phyloP scores from a whole-genome alignment of 371 early-diverging fungal genomes.

The Mucor indicus region DNA sequence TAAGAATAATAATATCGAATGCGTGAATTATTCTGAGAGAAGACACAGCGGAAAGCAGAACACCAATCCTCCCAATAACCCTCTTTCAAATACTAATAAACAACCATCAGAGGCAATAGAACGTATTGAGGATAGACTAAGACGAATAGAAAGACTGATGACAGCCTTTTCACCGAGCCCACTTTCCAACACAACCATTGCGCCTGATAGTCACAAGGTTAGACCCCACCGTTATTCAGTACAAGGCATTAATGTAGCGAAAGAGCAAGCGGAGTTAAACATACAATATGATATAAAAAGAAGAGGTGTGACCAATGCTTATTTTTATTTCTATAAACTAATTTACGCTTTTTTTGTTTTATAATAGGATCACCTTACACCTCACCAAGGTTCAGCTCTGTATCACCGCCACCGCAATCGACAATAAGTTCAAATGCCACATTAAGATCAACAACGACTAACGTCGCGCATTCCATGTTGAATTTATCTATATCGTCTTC shows the following conservation, averaged over 20 bases:
- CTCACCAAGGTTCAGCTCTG: slow-evolving; percentile 16
- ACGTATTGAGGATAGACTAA: slow-evolving; percentile 46
- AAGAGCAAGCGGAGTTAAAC: slow-evolving; percentile 35
- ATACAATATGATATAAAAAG: slow-evolving; percentile 7
- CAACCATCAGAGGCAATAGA: slow-evolving; percentile 35
- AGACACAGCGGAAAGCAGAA: slow-evolving; percentile 17
- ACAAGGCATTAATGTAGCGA: slow-evolving; percentile 43
- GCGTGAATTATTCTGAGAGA: slow-evolving; percentile 46
- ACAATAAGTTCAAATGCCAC: slow-evolving; percentile 5
- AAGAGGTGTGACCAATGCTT: slow-evolving; percentile 1
- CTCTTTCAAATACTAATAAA: neutral
- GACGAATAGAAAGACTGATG: slow-evolving; percentile 48
- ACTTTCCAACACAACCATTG: slow-evolving; percentile 7
- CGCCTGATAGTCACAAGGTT: slow-evolving; percentile 13
- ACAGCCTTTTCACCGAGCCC: slow-evolving; percentile 44
- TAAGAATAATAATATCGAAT: slow-evolving; percentile 36
- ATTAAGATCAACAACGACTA: slow-evolving; percentile 13
- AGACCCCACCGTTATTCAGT: slow-evolving; percentile 47
- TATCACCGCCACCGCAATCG: slow-evolving; percentile 20
- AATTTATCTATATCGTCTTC: slow-evolving; percentile 39
- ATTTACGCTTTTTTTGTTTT: too few relatives aligned
- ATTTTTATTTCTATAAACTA: too few relatives aligned
- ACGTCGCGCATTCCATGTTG: slow-evolving; percentile 39
- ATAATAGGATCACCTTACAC: slow-evolving; percentile 11
- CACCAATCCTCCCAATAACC: neutral